Evolutionary conservation across 768 basidiomycete species (phyloP).

Genomic region (Naganishia vaughanmartiniae): DNA sequence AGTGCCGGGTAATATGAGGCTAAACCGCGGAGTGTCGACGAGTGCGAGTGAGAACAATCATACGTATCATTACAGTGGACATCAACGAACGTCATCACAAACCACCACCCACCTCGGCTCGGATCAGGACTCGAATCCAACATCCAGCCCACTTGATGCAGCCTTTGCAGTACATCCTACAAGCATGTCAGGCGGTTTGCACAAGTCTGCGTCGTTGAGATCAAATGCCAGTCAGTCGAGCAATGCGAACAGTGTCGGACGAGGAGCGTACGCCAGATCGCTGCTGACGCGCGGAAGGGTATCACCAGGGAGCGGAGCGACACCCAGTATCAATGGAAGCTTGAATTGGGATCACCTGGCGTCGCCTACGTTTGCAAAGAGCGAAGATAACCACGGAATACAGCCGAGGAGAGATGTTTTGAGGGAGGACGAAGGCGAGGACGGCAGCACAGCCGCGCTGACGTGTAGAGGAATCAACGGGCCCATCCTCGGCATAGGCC

Average conservation of each 20-base stretch:
- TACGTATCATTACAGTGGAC: slow-evolving; percentile 32
- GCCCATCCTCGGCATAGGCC: not conserved
- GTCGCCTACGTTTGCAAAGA: slow-evolving; percentile 14
- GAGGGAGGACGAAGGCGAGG: slow-evolving; percentile 12
- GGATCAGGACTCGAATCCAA: slow-evolving; percentile 40
- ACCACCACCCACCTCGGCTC: slow-evolving; percentile 36
- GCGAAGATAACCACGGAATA: slow-evolving; percentile 30
- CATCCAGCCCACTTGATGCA: not conserved
- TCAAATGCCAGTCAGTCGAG: slow-evolving; percentile 43
- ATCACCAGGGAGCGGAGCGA: not conserved
- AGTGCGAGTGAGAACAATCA: slow-evolving; percentile 26
- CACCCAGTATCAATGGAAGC: not conserved
- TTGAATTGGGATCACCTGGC: slow-evolving; percentile 15
- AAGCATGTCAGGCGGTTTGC: not conserved
- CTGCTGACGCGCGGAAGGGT: slow-evolving; percentile 4
- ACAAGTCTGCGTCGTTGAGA: slow-evolving; percentile 33
- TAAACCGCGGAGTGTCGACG: slow-evolving; percentile 29
- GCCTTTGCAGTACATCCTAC: not conserved
- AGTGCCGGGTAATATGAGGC: not conserved
- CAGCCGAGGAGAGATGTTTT: slow-evolving; percentile 33
- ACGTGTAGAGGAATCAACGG: slow-evolving; percentile 6
- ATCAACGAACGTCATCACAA: slow-evolving; percentile 33
- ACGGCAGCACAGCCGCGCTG: not conserved
- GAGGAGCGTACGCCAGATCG: not conserved
- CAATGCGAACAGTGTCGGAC: slow-evolving; percentile 32